Base-by-base conservation (phyloP, 2,329 filamentous ascomycete species). In the Talaromyces sp. region DNA sequence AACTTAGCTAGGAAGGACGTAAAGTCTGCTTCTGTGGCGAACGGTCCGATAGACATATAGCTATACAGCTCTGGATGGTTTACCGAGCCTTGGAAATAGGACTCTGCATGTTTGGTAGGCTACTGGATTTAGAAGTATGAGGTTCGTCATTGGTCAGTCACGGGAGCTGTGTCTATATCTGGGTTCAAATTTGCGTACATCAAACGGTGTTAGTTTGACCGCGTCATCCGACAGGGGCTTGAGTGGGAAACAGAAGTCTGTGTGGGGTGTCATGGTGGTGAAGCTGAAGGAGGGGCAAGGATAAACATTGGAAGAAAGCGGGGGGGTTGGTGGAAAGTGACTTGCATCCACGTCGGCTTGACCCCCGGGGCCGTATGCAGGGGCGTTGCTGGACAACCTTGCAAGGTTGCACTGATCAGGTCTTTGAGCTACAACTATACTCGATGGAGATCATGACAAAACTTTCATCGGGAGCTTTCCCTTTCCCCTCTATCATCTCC, bases 291-390 rank as follows among this genome's bases (percentile, higher is more conserved):
- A 27, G 24, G 24, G 24, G 9, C 24, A 27, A 9, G 24, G 24
- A 27, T 27, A 5, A 4, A 27, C 4, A 9, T 27, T 27, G 4
- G 9, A 27, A 9, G 4, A 9, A 9, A 27, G 24, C 24, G 24
- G 24, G 24, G 24, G 24, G 24, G 24, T 4, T 4, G 9, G 24
- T 27, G 24, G 24, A 5, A 27, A 9, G 24, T 11, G 20, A 20
- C 17, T n/a, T 27, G 6, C 10, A 30, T n/a, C n/a, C n/a, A 16
- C 16, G 32, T 39, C 37, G 32, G 14, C 42, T 27, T 49, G 54
- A 48, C 51, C 11, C 54, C 50, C 47, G 54, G n/a, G 51, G 33
- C 46, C 45, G 22, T 44, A 50, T 56, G 51, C 54, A 56, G 51
- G 54, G 54, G 54, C 22, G 54, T 53, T 27, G 24, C 24, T 27